Percentiles rank a stretch among this genome's conserved stretches.
These are phyloP conservation scores for Dissophora ornata DNA, from an alignment of 192 early-diverging fungal genomes.

Conservation along the genomic window DNA sequence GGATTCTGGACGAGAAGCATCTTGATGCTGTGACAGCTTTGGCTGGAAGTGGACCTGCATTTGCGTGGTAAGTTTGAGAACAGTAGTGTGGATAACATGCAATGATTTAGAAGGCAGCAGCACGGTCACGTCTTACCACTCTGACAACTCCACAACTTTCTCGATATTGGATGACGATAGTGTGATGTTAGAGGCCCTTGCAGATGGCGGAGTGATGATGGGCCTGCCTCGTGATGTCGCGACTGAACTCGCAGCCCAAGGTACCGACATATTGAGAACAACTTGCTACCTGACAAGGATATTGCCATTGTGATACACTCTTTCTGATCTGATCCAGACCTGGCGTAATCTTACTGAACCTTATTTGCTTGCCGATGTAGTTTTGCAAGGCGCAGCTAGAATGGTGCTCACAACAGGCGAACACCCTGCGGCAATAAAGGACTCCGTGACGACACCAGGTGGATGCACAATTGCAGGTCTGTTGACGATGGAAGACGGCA, in stretches of 20 bases:
- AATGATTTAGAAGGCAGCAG: too few relatives aligned
- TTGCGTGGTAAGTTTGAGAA: constrained; percentile 58
- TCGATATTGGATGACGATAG: constrained; percentile 28
- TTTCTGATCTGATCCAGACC: too few relatives aligned
- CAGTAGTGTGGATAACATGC: too few relatives aligned
- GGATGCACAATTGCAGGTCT: constrained; percentile 68
- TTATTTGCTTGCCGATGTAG: constrained; percentile 8
- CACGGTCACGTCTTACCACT: background rate
- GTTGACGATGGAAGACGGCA: constrained; percentile 68
- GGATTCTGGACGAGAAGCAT: constrained; percentile 64
- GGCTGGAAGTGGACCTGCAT: constrained; percentile 64
- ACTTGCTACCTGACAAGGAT: too few relatives aligned
- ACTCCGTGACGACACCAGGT: constrained; percentile 65
- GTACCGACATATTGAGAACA: constrained; percentile 16
- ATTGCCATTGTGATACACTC: too few relatives aligned
- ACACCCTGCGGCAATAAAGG: constrained; percentile 66
- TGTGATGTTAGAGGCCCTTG: constrained; percentile 65
- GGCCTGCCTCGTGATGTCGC: constrained; percentile 66
- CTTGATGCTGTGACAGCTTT: constrained; percentile 65
- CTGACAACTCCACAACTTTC: too few relatives aligned
- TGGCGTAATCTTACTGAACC: too few relatives aligned
- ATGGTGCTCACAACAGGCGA: constrained; percentile 63
- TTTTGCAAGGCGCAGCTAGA: constrained; percentile 62
- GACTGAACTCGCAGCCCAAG: constrained; percentile 65
- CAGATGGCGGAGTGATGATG: constrained; percentile 71